Conservation (phyloP, 73 alveolate genomes). For the Paramecium pentaurelia region DNA sequence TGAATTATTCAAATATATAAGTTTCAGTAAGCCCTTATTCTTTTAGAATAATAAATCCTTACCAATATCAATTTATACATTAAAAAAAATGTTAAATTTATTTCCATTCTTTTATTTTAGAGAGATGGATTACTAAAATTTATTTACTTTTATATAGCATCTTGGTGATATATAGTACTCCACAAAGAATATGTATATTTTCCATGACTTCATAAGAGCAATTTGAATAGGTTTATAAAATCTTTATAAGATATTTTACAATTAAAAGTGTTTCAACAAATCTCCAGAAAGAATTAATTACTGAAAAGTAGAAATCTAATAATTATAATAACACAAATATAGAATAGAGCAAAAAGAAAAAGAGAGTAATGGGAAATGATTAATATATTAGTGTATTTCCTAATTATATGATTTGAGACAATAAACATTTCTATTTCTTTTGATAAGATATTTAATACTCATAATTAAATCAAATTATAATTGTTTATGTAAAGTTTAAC, state of each 20-base stretch:
- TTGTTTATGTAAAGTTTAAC: neutral
- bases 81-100: neutral
- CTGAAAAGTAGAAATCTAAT: too few relatives aligned
- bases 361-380: constrained; percentile 51
- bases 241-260: too few relatives aligned
- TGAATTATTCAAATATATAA: neutral
- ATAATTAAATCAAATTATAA: neutral
- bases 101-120: neutral
- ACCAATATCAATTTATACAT: neutral
- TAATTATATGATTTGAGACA: neutral
- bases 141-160: neutral
- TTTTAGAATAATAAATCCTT: neutral
- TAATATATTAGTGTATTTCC: neutral
- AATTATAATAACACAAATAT: too few relatives aligned
- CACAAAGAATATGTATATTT: too few relatives aligned
- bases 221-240: too few relatives aligned
- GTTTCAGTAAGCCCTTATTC: neutral
- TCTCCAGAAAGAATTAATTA: neutral
- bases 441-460: neutral
- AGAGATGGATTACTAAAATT: neutral
- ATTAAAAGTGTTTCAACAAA: too few relatives aligned
- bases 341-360: neutral
- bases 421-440: neutral
- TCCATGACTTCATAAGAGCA: too few relatives aligned
- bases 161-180: too few relatives aligned